A percentile compares a stretch with the other conserved stretches of the same genome.
Evolutionary conservation across 352 stramenopile genomes (phyloP).

Genomic region (Globisporangium apiculatum): DNA sequence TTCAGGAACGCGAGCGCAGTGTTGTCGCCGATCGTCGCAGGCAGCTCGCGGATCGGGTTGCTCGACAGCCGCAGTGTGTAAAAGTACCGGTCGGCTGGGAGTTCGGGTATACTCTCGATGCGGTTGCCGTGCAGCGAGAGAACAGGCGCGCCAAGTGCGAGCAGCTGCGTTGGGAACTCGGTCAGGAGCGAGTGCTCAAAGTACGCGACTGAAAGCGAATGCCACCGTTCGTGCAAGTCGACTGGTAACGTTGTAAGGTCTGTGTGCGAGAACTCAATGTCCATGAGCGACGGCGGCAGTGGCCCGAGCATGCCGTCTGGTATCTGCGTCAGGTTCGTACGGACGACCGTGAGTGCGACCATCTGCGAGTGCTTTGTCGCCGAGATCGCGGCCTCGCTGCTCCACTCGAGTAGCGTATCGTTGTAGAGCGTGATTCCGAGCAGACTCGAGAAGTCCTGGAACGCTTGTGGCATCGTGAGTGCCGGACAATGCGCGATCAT

Average conservation of each 20-base stretch:
- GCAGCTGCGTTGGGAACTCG: constrained; percentile 1
- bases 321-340: constrained; percentile 5
- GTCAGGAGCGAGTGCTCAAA: constrained; percentile 14
- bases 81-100: too few relatives aligned
- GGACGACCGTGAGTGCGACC: neutral
- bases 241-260: constrained; percentile 15
- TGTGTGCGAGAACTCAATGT: constrained; percentile 17
- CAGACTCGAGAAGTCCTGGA: constrained; percentile 20
- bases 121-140: neutral
- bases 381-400: neutral
- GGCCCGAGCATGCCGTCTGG: constrained; percentile 4
- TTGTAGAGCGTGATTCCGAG: constrained; percentile 28
- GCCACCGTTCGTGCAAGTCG: constrained; percentile 14
- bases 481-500: neutral
- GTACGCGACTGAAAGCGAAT: constrained; percentile 13
- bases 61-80: neutral
- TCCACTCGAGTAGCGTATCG: constrained; percentile 13
- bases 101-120: neutral
- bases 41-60: constrained; percentile 3
- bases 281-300: neutral
- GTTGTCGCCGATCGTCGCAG: neutral
- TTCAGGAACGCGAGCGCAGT: neutral
- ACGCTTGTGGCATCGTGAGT: constrained; percentile 8
- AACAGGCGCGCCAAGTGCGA: neutral
- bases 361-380: constrained; percentile 1